Evolutionary conservation across 345 rosid species (phyloP), one percentile per base, ranked within the genome.

Genomic region (Draba incana): DNA sequence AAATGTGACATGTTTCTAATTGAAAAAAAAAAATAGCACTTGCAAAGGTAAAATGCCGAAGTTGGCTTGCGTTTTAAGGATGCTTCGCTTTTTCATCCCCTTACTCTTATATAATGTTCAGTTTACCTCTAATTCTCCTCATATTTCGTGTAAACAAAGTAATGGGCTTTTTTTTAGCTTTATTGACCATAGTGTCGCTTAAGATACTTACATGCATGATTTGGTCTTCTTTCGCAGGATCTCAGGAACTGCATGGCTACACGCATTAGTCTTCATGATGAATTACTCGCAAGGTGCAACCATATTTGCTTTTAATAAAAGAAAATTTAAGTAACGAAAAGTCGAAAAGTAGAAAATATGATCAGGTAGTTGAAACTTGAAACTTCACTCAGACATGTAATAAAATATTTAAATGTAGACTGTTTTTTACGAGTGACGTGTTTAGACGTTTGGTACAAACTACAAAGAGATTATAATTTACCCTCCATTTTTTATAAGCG

Each of bases 61-160:
- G 64, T 28, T 28, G 67, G 71, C 80, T 83, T 83, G 72, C n/a
- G 72, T 74, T 78, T 77, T 59, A 80, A 71, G 84, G 74, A 76
- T 68, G 52, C 58, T 69, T 45, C 23, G 30, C 61, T 63, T 59
- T 48, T 62, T 5, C 49, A 33, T 49, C 65, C 72, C 63, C 12
- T 74, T 7, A 6, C 37, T 12, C 5, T 46, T 64, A 57, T 62
- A 57, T 62, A 28, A 72, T 70, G 75, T 62, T 62, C 70, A 59
- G 31, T 28, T 46, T 31, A 6, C 11, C 64, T 53, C 62, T 43
- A 41, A 57, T 27, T 65, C 47, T 52, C 54, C 6, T 64, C 57
- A 59, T 59, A 33, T 80, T 38, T 57, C 83, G 77, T 80, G 63
- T 57, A 69, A 60, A 42, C 30, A 62, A 80, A 74, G 85, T 55